A percentile compares a stretch with the other conserved stretches of the same genome.
Conservation (phyloP, 768 basidiomycete species). For the Obba rivulosa region DNA sequence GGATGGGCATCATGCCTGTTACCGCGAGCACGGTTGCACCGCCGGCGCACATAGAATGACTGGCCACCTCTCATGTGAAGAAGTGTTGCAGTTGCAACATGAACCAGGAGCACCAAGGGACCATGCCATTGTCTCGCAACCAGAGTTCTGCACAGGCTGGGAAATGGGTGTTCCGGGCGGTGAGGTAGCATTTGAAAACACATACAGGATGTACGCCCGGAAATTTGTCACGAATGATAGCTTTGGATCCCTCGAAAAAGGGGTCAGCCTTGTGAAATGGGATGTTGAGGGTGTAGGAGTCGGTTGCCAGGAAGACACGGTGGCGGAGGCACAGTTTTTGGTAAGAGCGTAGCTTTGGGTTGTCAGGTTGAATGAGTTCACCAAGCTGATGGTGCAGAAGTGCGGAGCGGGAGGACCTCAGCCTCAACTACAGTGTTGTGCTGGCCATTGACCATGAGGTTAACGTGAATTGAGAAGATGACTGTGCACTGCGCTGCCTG, state of each 20-base stretch:
- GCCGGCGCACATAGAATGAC: conserved; percentile 37
- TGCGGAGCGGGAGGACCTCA: too few species aligned
- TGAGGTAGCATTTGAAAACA: conserved; percentile 17
- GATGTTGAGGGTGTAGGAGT: conserved; percentile 18
- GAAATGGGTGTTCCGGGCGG: conserved; percentile 19
- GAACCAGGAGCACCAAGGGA: conserved; percentile 34
- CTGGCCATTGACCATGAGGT: too few species aligned
- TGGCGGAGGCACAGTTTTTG: conserved; percentile 18
- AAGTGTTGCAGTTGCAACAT: conserved; percentile 18
- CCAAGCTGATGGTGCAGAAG: too few species aligned
- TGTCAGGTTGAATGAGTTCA: conserved; percentile 23
- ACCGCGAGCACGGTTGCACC: conserved; percentile 35
- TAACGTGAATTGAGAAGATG: too few species aligned
- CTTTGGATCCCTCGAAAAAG: conserved; percentile 21
- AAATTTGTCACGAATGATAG: too few species aligned
- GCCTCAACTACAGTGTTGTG: too few species aligned
- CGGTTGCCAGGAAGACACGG: conserved; percentile 2
- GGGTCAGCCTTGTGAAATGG: conserved; percentile 35
- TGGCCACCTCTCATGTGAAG: conserved; percentile 22
- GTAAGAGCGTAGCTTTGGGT: neutral
- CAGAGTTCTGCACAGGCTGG: conserved; percentile 28
- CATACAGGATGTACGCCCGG: neutral
- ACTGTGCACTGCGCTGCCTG: too few species aligned
- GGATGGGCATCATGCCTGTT: conserved; percentile 20
- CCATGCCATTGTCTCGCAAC: conserved; percentile 23